These are phyloP conservation scores for Colletotrichum sp. DNA, from an alignment of 2,329 filamentous ascomycete genomes.

Conservation along the genomic window DNA sequence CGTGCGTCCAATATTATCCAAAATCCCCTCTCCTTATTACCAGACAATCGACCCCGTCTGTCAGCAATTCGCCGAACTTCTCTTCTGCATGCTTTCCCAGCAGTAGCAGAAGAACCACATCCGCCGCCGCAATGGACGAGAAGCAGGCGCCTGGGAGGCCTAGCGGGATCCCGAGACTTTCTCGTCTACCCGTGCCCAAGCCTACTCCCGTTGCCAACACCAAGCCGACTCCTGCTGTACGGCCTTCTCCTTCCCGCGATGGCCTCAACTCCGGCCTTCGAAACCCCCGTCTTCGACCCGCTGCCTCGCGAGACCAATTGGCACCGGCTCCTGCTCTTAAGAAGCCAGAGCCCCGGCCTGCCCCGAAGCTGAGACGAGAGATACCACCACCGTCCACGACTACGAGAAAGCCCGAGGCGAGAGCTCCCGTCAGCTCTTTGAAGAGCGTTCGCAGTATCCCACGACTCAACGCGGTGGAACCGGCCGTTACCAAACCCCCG, in stretches of 20 bases:
- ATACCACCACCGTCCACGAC: slow-evolving; percentile 22
- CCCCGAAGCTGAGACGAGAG: slow-evolving; percentile 14
- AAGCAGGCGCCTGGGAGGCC: slow-evolving; percentile 13
- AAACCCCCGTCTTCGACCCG: slow-evolving; percentile 41
- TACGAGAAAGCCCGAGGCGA: slow-evolving; percentile 4
- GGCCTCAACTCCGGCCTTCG: slow-evolving; percentile 23
- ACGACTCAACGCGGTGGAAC: slow-evolving; percentile 7
- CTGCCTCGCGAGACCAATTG: slow-evolving; percentile 31
- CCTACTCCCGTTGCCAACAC: slow-evolving; percentile 21
- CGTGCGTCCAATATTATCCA: not conserved
- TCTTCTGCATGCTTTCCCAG: not conserved
- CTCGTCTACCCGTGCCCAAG: slow-evolving; percentile 41
- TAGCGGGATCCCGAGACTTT: slow-evolving; percentile 40
- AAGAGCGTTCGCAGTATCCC: slow-evolving; percentile 1
- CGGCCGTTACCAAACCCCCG: slow-evolving; percentile 12
- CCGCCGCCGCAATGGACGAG: slow-evolving; percentile 12
- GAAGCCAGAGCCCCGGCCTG: not conserved
- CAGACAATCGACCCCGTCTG: not conserved
- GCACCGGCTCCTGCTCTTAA: slow-evolving; percentile 9
- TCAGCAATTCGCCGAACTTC: not conserved
- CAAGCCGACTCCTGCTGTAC: slow-evolving; percentile 28
- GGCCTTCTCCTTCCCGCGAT: slow-evolving; percentile 33
- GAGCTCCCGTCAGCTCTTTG: not conserved
- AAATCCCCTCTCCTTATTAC: not conserved
- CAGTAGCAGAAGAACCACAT: not conserved